Conservation (phyloP, 2,329 filamentous ascomycete genomes). For the Paecilomyces niveus region DNA sequence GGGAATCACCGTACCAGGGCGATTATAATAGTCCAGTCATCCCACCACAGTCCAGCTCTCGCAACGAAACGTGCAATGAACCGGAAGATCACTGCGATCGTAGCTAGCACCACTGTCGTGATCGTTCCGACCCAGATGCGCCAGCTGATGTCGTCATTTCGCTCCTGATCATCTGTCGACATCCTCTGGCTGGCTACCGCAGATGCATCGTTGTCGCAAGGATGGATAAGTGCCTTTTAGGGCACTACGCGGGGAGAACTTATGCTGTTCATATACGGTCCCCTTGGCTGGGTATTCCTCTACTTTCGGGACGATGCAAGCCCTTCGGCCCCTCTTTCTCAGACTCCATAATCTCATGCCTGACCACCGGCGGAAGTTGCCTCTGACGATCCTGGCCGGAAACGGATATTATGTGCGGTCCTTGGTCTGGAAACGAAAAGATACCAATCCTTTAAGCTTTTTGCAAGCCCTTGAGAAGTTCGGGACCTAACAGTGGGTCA, state of each 20-base stretch:
- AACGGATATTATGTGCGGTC: not conserved
- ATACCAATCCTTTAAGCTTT: not conserved
- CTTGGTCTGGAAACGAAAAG: not conserved
- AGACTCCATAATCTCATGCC: not conserved
- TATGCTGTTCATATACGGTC: not conserved
- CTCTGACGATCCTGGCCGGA: not conserved
- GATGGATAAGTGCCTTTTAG: not conserved
- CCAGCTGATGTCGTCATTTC: constrained; percentile 2
- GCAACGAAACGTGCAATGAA: constrained; percentile 14
- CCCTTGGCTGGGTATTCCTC: not conserved
- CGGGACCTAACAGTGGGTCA: not conserved
- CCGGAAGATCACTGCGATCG: constrained; percentile 14
- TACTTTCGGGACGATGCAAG: not conserved
- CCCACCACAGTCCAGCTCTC: constrained; percentile 19
- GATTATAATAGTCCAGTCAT: constrained; percentile 19
- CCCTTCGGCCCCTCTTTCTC: not conserved
- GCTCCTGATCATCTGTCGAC: not conserved
- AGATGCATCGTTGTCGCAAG: not conserved
- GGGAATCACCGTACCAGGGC: constrained; percentile 12
- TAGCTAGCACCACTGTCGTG: constrained; percentile 17
- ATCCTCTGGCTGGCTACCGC: not conserved
- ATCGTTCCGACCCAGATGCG: constrained; percentile 17
- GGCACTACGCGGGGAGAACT: not conserved
- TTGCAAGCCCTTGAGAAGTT: no score
- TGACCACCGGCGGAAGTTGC: not conserved